These are phyloP conservation scores for Candida dendrica DNA, from an alignment of 805 yeast genomes.

Conservation along the genomic window DNA sequence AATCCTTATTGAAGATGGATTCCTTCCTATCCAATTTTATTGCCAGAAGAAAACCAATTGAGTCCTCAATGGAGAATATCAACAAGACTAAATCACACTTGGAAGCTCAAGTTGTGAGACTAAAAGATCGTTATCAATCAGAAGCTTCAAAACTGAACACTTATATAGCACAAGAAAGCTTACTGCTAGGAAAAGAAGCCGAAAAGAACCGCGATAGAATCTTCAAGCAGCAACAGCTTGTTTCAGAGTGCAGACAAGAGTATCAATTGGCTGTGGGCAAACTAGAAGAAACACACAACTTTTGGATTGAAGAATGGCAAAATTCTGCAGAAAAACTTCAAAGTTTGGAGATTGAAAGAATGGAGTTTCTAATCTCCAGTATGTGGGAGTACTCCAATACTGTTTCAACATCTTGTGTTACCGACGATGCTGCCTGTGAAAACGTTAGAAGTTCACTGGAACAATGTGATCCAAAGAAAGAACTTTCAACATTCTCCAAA, in stretches of 20 bases:
- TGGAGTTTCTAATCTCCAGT: slow-evolving; percentile 60
- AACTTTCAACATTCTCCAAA: slow-evolving; percentile 46
- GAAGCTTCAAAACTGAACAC: slow-evolving; percentile 56
- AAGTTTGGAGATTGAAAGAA: slow-evolving; percentile 62
- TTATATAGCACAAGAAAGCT: slow-evolving; percentile 51
- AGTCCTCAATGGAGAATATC: slow-evolving; percentile 50
- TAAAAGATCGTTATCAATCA: slow-evolving; percentile 43
- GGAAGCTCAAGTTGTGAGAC: slow-evolving; percentile 27
- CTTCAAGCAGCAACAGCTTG: slow-evolving; percentile 37
- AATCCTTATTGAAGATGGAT: slow-evolving; percentile 44
- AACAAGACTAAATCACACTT: slow-evolving; percentile 36
- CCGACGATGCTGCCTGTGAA: slow-evolving; percentile 73
- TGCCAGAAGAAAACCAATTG: slow-evolving; percentile 49
- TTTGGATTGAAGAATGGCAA: slow-evolving; percentile 71
- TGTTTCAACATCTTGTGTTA: slow-evolving; percentile 68
- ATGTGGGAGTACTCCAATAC: slow-evolving; percentile 75
- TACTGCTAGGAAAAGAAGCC: slow-evolving; percentile 69
- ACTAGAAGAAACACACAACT: slow-evolving; percentile 48
- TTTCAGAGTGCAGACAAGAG: slow-evolving; percentile 38
- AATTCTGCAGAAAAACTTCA: slow-evolving; percentile 55
- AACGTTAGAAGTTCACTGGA: slow-evolving; percentile 61
- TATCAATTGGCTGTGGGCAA: slow-evolving; percentile 50
- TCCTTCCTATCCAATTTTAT: slow-evolving; percentile 45
- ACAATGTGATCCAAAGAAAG: slow-evolving; percentile 54
- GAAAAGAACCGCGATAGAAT: slow-evolving; percentile 53